These are phyloP conservation scores for Fraxinus anomala DNA, from an alignment of 257 asterid species.

Conservation along the genomic window DNA sequence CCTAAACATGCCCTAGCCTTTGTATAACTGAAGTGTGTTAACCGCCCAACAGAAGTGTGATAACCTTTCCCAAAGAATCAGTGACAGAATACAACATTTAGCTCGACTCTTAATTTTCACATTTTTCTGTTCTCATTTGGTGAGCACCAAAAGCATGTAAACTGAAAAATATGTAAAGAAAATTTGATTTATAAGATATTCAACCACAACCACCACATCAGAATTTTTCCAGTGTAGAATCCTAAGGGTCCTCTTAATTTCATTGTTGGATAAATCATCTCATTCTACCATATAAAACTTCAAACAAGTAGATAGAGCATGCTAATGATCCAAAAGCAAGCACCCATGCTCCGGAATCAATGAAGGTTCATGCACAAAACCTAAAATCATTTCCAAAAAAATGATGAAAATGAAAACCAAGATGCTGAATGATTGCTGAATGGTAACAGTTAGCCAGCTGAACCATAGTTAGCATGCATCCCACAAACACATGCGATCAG, in stretches of 20 bases:
- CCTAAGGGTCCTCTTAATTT: background rate
- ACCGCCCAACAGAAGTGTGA: background rate
- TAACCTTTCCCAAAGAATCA: too few species aligned
- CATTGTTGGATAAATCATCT: background rate
- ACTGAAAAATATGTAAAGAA: background rate
- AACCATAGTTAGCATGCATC: conserved; percentile 17
- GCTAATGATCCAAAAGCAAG: background rate
- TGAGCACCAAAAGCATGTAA: background rate
- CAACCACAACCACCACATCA: background rate
- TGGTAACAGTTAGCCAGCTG: background rate
- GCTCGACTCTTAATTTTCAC: background rate
- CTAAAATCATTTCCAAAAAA: background rate
- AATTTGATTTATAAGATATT: too few species aligned
- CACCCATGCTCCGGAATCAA: background rate
- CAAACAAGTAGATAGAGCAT: background rate
- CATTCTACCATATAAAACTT: conserved; percentile 4
- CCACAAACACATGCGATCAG: background rate
- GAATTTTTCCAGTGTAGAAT: background rate
- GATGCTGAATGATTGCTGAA: background rate
- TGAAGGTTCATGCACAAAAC: background rate
- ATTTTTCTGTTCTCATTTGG: background rate
- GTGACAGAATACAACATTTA: background rate
- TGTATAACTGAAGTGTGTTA: background rate
- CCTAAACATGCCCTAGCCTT: background rate
- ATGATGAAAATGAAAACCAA: background rate